A percentile compares a stretch with the other conserved stretches of the same genome.
Evolutionary conservation across 2,329 filamentous ascomycete species (phyloP).

Genomic region (Arthroderma uncinatum): DNA sequence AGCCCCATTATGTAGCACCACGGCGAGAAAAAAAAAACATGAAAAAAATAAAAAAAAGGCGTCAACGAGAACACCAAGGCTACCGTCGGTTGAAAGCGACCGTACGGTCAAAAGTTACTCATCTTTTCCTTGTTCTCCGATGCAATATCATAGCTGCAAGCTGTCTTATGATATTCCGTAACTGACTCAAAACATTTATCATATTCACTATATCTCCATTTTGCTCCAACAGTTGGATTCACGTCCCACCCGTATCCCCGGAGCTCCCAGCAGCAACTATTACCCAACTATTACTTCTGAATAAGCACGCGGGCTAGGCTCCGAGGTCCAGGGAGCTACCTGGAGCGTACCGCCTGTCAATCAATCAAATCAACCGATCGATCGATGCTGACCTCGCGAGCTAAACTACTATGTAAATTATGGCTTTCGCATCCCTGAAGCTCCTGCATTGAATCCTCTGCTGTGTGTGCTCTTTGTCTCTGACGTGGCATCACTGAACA

Average conservation of each 20-base stretch:
- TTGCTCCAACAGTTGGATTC: not conserved
- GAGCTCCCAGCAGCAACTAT: not conserved
- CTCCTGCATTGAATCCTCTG: constrained; percentile 4
- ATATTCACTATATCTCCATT: not conserved
- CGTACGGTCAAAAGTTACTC: not conserved
- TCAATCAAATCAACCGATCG: not conserved
- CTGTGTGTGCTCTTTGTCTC: not conserved
- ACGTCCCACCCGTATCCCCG: not conserved
- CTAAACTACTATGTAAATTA: not conserved
- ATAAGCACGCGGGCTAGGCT: not conserved
- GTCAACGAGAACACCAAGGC: not conserved
- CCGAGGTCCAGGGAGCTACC: not conserved
- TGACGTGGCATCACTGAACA: not conserved
- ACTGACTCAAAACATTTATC: not conserved
- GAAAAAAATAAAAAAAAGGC: not conserved
- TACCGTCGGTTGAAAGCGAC: constrained; percentile 1
- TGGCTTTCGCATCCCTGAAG: not conserved
- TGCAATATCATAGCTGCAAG: not conserved
- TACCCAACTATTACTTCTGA: not conserved
- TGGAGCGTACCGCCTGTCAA: not conserved
- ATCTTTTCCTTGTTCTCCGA: not conserved
- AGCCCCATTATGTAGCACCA: not conserved
- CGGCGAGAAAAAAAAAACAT: not conserved
- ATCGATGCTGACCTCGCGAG: not conserved
- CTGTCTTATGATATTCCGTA: not conserved